Base-by-base conservation (phyloP, 2,329 filamentous ascomycete species). In the Paraphaeosphaeria sporulosa region DNA sequence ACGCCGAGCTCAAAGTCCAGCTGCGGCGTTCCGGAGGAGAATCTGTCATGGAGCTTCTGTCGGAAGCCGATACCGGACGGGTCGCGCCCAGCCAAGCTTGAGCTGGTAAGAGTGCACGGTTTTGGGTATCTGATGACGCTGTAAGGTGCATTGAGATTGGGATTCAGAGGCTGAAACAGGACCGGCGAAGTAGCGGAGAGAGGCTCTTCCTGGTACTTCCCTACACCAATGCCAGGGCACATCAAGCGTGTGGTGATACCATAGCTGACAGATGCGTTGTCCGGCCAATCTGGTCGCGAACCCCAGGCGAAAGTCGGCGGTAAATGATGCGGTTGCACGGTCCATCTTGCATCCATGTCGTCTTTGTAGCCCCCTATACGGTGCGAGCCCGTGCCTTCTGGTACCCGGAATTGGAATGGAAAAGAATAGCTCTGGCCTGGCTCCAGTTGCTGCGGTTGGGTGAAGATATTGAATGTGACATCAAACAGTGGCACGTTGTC, bases 401-500 rank as follows among this genome's bases (percentile, higher is more conserved):
- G 71, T 5, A 72, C 57, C 0, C 55, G 56, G 48, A 73, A 68
- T 13, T 50, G 34, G 51, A 72, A 73, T 2, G 67, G 67, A 44
- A 64, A 71, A 3, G 57, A 64, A 55, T 71, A 70, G 0, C 25
- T 48, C 42, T 65, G 53, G 23, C 57, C 64, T 6, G 65, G 55
- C 5, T 62, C 13, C 4, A 69, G 52, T 38, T 27, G 25, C 13
- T 60, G 43, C 17, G 60, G 30, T 23, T 53, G 51, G n/a, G 57
- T 53, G 6, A 71, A 34, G 2, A 71, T 23, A 27, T 71, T 66
- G 21, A 54, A 55, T 1, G 52, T 60, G 8, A 68, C 60, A 17
- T 62, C 57, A 56, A 72, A 72, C 1, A 73, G 53, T 1, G 64
- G 66, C 13, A 64, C 67, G 23, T 71, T 60, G 55, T 73, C 71